These are phyloP conservation scores for Boletus bicolor DNA, from an alignment of 768 basidiomycete genomes.

Conservation along the genomic window DNA sequence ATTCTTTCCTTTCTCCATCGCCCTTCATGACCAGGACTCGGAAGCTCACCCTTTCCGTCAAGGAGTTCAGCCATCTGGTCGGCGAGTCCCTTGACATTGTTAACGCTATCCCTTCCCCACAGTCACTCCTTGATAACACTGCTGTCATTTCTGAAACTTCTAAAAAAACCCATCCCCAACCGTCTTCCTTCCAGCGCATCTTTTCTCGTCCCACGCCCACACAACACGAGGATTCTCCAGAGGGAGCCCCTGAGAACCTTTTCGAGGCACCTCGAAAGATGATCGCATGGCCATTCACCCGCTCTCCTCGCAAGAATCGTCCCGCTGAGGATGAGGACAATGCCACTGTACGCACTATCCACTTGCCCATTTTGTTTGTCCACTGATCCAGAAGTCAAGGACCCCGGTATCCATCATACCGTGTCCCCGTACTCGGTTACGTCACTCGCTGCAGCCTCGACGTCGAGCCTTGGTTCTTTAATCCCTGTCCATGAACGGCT, in stretches of 20 bases:
- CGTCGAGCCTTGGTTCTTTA: constrained; percentile 31
- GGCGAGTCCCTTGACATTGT: constrained; percentile 31
- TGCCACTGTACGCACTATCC: constrained; percentile 11
- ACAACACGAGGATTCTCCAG: constrained; percentile 3
- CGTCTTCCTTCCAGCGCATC: constrained; percentile 29
- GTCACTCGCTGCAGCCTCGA: constrained; percentile 23
- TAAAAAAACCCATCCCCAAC: constrained; percentile 16
- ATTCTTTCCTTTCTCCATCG: not conserved
- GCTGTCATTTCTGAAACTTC: constrained; percentile 20
- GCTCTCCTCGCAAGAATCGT: constrained; percentile 22
- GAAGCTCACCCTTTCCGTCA: constrained; percentile 28
- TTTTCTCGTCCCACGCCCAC: constrained; percentile 25
- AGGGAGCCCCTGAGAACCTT: constrained; percentile 10
- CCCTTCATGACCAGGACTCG: constrained; percentile 26
- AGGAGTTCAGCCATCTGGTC: constrained; percentile 34
- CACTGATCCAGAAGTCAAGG: not conserved
- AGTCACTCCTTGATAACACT: constrained; percentile 22
- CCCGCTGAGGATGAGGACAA: constrained; percentile 3
- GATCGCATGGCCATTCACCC: constrained; percentile 31
- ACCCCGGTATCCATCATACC: constrained; percentile 3
- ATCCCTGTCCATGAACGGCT: constrained; percentile 25
- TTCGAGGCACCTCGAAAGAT: constrained; percentile 24
- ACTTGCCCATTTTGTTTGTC: not conserved
- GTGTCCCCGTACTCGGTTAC: constrained; percentile 11
- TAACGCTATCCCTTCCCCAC: constrained; percentile 4